Percentiles rank a stretch among this genome's conserved stretches.
Evolutionary conservation across 352 stramenopile species (phyloP).

Genomic region (Phytopythium sindhum): DNA sequence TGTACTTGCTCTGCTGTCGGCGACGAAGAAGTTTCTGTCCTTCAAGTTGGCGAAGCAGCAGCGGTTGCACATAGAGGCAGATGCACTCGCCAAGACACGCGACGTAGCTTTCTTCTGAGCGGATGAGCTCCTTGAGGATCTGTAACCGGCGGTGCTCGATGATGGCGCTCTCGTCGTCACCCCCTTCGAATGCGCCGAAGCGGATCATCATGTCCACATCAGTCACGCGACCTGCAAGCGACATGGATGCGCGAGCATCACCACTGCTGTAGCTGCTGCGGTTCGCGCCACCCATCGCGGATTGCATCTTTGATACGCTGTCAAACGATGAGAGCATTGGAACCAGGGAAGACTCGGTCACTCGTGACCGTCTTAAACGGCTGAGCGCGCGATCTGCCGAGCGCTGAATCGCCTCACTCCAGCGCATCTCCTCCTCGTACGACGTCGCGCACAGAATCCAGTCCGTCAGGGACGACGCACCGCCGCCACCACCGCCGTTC

Average conservation of each 20-base stretch:
- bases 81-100: conserved; percentile 82
- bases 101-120: conserved; percentile 83
- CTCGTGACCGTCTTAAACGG: conserved; percentile 49
- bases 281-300: not conserved
- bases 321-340: conserved; percentile 34
- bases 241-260: not conserved
- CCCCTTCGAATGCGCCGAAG: conserved; percentile 16
- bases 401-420: conserved; percentile 62
- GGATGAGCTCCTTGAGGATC: conserved; percentile 83
- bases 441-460: conserved; percentile 69
- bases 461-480: conserved; percentile 15
- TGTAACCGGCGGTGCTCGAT: conserved; percentile 60
- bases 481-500: not conserved
- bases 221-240: conserved; percentile 8
- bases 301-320: conserved; percentile 14
- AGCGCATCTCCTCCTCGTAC: conserved; percentile 62
- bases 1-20: conserved; percentile 57
- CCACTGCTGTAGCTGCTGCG: conserved; percentile 4
- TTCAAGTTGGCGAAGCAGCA: conserved; percentile 77
- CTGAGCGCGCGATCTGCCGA: conserved; percentile 68
- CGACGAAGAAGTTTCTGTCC: conserved; percentile 62
- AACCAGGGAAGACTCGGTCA: conserved; percentile 43
- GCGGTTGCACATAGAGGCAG: conserved; percentile 75
- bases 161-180: conserved; percentile 52
- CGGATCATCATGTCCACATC: conserved; percentile 32